phyloP scores from a whole-genome alignment of 108 stramenopile genomes.

The Epithemia pelagica region DNA sequence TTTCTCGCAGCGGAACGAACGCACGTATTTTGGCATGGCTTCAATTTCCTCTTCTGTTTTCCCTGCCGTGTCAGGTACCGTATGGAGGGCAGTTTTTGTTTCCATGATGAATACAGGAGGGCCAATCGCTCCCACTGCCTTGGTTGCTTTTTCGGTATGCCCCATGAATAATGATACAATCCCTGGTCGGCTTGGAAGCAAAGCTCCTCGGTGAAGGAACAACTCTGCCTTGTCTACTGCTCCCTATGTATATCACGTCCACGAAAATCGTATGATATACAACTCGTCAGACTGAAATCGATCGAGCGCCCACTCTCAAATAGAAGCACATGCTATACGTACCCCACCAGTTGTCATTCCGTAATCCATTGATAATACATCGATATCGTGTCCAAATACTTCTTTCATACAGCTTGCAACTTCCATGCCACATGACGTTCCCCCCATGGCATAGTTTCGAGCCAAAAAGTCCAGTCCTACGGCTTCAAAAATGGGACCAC shows the following conservation, averaged over 20 bases:
- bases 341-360: conserved; percentile 44
- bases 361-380: conserved; percentile 55
- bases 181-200: conserved; percentile 26
- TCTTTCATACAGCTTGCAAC: conserved; percentile 50
- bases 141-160: too few species aligned
- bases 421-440: conserved; percentile 24
- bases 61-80: conserved; percentile 28
- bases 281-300: too few species aligned
- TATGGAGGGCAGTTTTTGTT: conserved; percentile 2
- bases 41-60: conserved; percentile 18
- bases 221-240: conserved; percentile 11
- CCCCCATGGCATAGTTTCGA: conserved; percentile 71
- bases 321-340: too few species aligned
- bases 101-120: too few species aligned
- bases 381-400: conserved; percentile 57
- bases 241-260: too few species aligned
- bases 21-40: conserved; percentile 25
- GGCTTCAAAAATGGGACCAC: conserved; percentile 36
- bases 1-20: conserved; percentile 27
- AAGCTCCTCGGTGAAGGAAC: conserved; percentile 16
- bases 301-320: too few species aligned
- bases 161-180: conserved; percentile 16
- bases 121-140: too few species aligned
- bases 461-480: conserved; percentile 58
- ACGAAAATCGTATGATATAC: too few species aligned